phyloP scores from a whole-genome alignment of 176 grass and related monocot genomes.

The Alopecurus myosuroides region DNA sequence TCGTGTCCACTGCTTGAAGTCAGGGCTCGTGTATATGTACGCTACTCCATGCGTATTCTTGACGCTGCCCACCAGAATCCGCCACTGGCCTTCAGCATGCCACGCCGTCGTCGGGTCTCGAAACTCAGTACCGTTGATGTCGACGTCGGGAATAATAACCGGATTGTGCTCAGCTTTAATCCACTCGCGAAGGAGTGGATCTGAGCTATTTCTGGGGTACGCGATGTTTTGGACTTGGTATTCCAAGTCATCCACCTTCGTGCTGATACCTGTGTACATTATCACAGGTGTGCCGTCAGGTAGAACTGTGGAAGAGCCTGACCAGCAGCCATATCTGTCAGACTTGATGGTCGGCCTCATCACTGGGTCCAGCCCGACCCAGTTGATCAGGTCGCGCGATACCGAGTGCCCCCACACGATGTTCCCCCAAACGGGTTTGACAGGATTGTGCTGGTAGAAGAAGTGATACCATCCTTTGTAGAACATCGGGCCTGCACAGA shows the following conservation, averaged over 20 bases:
- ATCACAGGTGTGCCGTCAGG: conserved; percentile 39
- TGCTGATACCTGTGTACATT: conserved; percentile 45
- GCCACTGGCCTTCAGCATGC: conserved; percentile 38
- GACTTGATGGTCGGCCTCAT: conserved; percentile 35
- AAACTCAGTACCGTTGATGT: conserved; percentile 53
- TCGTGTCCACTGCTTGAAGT: conserved; percentile 54
- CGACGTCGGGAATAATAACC: conserved; percentile 30
- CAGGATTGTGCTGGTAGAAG: conserved; percentile 61
- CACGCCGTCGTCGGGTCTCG: conserved; percentile 68
- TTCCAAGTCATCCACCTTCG: neutral
- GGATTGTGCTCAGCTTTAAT: conserved; percentile 46
- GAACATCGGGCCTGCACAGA: conserved; percentile 48
- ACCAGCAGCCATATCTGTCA: conserved; percentile 58
- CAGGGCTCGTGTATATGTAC: conserved; percentile 56
- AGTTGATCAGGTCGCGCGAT: conserved; percentile 58
- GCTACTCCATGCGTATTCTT: neutral
- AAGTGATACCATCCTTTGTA: conserved; percentile 73
- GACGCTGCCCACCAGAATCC: conserved; percentile 38
- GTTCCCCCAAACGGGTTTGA: conserved; percentile 42
- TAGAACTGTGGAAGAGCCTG: conserved; percentile 50
- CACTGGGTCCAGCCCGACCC: conserved; percentile 42
- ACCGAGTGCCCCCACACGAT: conserved; percentile 68
- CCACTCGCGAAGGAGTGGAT: conserved; percentile 55
- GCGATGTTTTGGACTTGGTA: conserved; percentile 68
- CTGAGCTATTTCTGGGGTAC: conserved; percentile 26